Evolutionary conservation across 1,284 basidiomycete species (phyloP).

Genomic region (Taiwanofungus camphoratus): DNA sequence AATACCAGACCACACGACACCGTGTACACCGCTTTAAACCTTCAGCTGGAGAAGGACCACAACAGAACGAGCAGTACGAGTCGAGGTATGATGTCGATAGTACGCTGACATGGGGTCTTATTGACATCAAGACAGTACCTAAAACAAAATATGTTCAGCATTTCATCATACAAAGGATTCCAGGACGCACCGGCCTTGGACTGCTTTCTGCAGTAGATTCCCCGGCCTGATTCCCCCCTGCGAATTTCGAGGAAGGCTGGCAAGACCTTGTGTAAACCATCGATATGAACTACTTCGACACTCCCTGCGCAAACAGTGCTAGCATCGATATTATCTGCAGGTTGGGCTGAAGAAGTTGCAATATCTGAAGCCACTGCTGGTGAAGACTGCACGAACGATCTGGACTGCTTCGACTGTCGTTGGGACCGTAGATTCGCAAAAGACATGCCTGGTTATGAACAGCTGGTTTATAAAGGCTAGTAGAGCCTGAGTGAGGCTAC

Average conservation of each 20-base stretch:
- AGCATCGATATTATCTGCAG: no score
- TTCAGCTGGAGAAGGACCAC: conserved; percentile 29
- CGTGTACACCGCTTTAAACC: conserved; percentile 62
- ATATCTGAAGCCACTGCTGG: no score
- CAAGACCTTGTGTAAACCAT: conserved; percentile 18
- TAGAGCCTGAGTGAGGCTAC: no score
- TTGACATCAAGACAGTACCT: conserved; percentile 58
- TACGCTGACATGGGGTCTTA: conserved; percentile 56
- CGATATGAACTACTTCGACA: conserved; percentile 3
- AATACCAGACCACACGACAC: conserved; percentile 71
- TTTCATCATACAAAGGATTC: neutral
- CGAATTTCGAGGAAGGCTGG: conserved; percentile 18
- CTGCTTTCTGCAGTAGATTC: conserved; percentile 28
- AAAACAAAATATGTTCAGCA: neutral
- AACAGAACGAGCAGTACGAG: conserved; percentile 67
- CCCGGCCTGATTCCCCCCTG: conserved; percentile 7
- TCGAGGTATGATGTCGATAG: conserved; percentile 62
- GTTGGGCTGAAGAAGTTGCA: no score
- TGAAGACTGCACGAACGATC: conserved; percentile 22
- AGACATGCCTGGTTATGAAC: no score
- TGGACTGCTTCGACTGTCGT: conserved; percentile 1
- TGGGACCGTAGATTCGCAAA: neutral
- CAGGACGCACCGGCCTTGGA: conserved; percentile 35
- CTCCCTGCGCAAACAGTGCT: no score
- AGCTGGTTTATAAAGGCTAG: no score